Conservation (phyloP, 306 rosid genomes). For the Lotus japonicus region DNA sequence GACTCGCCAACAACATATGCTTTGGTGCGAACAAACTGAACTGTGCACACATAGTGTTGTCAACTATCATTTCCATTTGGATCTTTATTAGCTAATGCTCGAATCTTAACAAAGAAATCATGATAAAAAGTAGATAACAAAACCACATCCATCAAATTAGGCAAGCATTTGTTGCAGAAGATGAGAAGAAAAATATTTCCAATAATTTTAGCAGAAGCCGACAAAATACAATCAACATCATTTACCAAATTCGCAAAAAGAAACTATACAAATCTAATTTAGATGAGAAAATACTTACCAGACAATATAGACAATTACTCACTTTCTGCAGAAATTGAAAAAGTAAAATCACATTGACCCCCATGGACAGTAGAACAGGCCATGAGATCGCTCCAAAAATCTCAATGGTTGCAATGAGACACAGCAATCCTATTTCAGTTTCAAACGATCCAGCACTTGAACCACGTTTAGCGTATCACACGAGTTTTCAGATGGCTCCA, state of each 20-base stretch:
- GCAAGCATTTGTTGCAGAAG: background rate
- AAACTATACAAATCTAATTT: background rate
- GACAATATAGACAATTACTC: conserved; percentile 15
- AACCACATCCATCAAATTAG: background rate
- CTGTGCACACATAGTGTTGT: background rate
- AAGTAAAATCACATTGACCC: background rate
- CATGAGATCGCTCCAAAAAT: conserved; percentile 13
- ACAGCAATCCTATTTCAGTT: background rate
- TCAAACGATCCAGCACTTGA: conserved; percentile 9
- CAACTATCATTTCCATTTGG: background rate
- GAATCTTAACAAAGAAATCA: background rate
- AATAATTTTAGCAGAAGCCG: background rate
- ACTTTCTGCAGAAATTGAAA: background rate
- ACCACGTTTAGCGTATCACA: background rate
- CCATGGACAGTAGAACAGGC: conserved; percentile 10
- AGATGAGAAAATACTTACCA: background rate
- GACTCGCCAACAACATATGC: background rate
- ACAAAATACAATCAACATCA: background rate
- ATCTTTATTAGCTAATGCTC: background rate
- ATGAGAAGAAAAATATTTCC: conserved; percentile 4
- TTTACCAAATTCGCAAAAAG: background rate
- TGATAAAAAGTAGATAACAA: background rate
- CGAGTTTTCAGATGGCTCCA: conserved; percentile 5
- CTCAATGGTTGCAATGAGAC: background rate
- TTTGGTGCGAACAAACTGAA: background rate